Evolutionary conservation across 129 eudicot genomes (phyloP).

Genomic region (Deinandra increscens): DNA sequence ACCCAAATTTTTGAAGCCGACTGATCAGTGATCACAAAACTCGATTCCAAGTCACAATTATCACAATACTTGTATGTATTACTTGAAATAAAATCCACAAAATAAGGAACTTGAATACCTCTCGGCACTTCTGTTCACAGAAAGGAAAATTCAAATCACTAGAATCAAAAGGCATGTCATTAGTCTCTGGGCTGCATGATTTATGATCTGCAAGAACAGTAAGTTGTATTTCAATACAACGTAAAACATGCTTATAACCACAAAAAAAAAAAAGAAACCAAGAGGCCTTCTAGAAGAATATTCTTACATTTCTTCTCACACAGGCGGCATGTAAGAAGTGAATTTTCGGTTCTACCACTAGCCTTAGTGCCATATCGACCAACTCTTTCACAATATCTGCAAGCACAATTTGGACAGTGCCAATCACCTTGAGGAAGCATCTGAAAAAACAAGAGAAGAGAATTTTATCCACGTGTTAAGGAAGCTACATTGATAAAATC

Average conservation of each 20-base stretch:
- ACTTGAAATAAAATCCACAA: constrained; percentile 6
- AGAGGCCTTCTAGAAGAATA: constrained; percentile 8
- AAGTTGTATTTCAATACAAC: constrained; percentile 15
- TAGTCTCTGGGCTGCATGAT: constrained; percentile 53
- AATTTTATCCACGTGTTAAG: constrained; percentile 21
- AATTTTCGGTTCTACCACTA: constrained; percentile 19
- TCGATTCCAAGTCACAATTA: constrained; percentile 11
- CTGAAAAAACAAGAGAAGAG: constrained; percentile 41
- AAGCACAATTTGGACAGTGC: constrained; percentile 81
- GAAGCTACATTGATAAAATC: constrained; percentile 10
- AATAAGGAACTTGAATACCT: constrained; percentile 43
- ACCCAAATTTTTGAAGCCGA: neutral
- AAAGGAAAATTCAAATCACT: constrained; percentile 36
- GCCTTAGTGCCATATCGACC: constrained; percentile 24
- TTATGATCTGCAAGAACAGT: constrained; percentile 54
- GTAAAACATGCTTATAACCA: constrained; percentile 11
- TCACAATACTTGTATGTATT: neutral
- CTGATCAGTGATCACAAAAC: constrained; percentile 3
- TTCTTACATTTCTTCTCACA: constrained; percentile 43
- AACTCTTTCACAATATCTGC: constrained; percentile 61
- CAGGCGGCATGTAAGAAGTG: constrained; percentile 34
- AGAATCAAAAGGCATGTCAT: constrained; percentile 29
- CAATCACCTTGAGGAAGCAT: constrained; percentile 89
- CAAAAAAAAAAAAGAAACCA: neutral
- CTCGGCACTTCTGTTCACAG: constrained; percentile 67